Base-by-base conservation (phyloP, 495 filamentous ascomycete species). In the Schizothecium vesticola region DNA sequence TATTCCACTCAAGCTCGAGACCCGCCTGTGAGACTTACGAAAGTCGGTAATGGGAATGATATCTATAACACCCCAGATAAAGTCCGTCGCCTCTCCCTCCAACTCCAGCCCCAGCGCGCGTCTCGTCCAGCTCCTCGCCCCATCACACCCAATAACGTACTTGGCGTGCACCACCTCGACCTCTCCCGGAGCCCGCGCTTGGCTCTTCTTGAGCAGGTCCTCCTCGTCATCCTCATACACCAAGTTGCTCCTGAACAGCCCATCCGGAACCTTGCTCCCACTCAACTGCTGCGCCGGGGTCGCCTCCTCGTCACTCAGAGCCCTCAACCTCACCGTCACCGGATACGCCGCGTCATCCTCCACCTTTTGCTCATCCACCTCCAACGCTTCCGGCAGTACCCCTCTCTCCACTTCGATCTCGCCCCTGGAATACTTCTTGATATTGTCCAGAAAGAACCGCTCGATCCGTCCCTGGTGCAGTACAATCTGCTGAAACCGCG, bases 121-220 rank as follows among this genome's bases (percentile, higher is more conserved):
- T 60, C 89, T 78, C 3, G 87, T 87, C 79, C 84, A 87, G 21
- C 85, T 87, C 67, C 89, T 86, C 11, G 89, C 89, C 0, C 89
- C 89, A 74, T 92, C 90, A 43, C 86, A 88, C 0, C 89, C 90
- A 12, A 92, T 83, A 66, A 92, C 80, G 71, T 90, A 92, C 72
- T 88, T 90, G 12, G 88, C 84, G 51, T 77, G 81, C 5, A 90
- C 78, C 5, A 72, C 43, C 64, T 77, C 77, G 21, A 67, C 58
- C 71, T 36, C 66, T 78, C 70, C 87, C 75, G 16, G 43, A 3
- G 43, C 72, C 25, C 73, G 74, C 19, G 79, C 76, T 33, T 80
- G 75, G 55, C 67, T 64, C 67, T 74, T 73, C 33, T 68, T 69
- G 59, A 74, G 75, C 13, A 83, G 73, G 19, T 88, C 71, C n/a